A percentile compares a stretch with the other conserved stretches of the same genome.
Evolutionary conservation across 768 basidiomycete species (phyloP).

Genomic region (Agrocybe praecox): DNA sequence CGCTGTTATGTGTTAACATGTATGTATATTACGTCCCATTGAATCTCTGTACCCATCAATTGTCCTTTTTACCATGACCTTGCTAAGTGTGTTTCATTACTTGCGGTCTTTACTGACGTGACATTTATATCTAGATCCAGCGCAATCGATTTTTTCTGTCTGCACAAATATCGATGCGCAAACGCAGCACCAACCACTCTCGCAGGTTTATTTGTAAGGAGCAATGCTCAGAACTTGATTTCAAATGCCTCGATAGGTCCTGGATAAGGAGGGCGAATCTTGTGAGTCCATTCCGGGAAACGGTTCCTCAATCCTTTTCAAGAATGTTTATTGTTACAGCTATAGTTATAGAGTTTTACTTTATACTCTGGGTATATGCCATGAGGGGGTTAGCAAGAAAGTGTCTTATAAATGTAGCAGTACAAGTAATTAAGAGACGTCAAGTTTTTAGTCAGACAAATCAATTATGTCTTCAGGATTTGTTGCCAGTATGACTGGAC

Average conservation of each 20-base stretch:
- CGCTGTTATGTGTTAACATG: conserved; percentile 10
- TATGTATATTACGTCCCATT: conserved; percentile 16
- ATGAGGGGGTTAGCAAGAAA: not conserved
- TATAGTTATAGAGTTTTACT: too few species aligned
- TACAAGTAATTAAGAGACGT: not conserved
- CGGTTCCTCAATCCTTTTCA: not conserved
- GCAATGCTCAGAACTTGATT: not conserved
- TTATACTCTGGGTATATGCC: not conserved
- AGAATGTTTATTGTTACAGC: not conserved
- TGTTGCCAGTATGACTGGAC: conserved; percentile 20
- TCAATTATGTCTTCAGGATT: conserved; percentile 54
- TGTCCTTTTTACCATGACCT: not conserved
- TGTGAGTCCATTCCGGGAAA: too few species aligned
- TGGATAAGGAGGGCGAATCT: too few species aligned
- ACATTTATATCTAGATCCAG: conserved; percentile 13
- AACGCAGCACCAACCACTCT: too few species aligned
- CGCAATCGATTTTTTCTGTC: not conserved
- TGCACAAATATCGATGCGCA: too few species aligned
- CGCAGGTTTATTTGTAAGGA: not conserved
- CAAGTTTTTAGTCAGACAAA: conserved; percentile 45
- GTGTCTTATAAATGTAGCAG: not conserved
- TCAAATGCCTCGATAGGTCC: not conserved
- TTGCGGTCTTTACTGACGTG: conserved; percentile 21
- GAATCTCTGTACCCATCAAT: not conserved
- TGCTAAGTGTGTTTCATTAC: conserved; percentile 23